phyloP scores from a whole-genome alignment of 805 yeast species.

The Starmerella khaoyaiensis region DNA sequence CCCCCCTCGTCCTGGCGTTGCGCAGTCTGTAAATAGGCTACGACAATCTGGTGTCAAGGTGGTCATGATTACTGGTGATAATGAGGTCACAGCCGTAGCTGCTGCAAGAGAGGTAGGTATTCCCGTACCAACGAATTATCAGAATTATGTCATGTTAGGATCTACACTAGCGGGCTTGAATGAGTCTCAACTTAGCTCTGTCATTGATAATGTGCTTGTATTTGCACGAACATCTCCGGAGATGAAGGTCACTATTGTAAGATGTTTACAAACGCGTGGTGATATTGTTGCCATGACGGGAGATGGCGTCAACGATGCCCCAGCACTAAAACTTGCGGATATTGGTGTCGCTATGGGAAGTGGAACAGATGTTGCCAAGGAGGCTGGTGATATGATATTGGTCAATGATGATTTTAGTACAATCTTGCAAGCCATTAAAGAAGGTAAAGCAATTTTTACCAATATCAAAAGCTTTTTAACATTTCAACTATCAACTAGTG shows the following conservation, averaged over 20 bases:
- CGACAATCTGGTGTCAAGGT: constrained; percentile 91
- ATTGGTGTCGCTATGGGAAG: constrained; percentile 82
- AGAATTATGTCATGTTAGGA: constrained; percentile 68
- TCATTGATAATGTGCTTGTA: constrained; percentile 65
- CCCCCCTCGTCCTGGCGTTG: constrained; percentile 89
- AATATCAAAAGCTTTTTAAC: constrained; percentile 91
- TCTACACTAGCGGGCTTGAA: constrained; percentile 62
- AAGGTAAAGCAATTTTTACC: constrained; percentile 93
- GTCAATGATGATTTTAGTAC: constrained; percentile 96
- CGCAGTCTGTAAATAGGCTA: constrained; percentile 56
- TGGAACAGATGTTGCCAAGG: constrained; percentile 98
- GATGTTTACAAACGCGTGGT: constrained; percentile 50
- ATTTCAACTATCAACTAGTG: constrained; percentile 89
- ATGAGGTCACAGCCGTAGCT: constrained; percentile 38
- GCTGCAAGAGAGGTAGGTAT: constrained; percentile 49
- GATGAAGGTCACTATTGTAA: constrained; percentile 39
- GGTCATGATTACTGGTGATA: constrained; percentile 89
- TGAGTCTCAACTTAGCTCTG: constrained; percentile 59
- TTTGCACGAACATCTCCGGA: constrained; percentile 35
- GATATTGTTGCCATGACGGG: constrained; percentile 99
- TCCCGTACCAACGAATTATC: constrained; percentile 46
- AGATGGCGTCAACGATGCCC: constrained; percentile 97
- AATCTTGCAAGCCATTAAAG: constrained; percentile 83
- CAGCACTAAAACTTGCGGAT: constrained; percentile 92
- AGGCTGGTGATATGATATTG: constrained; percentile 94